phyloP scores from a whole-genome alignment of 176 grass and related monocot species.

The Areca catechu region DNA sequence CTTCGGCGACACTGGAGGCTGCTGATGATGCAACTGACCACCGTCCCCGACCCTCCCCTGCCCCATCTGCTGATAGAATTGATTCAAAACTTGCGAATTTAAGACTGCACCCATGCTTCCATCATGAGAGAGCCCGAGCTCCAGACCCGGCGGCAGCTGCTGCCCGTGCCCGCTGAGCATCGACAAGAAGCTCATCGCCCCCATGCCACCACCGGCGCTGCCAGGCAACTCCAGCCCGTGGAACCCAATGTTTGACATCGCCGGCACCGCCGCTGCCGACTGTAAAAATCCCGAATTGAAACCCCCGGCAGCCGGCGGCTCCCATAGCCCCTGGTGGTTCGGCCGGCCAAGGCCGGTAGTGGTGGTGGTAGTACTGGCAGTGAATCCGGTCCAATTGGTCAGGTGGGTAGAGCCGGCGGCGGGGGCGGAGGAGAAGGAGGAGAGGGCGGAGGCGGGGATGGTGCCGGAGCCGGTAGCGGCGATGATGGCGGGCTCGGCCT shows the following conservation, averaged over 20 bases:
- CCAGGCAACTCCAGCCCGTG: neutral
- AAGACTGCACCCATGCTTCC: neutral
- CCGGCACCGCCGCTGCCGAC: neutral
- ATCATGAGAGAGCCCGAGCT: constrained; percentile 10
- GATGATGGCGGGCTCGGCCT: constrained; percentile 12
- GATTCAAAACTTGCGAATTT: constrained; percentile 8
- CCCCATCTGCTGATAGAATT: constrained; percentile 7
- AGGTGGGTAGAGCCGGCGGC: neutral
- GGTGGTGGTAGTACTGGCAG: too few species aligned
- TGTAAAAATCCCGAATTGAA: constrained; percentile 5
- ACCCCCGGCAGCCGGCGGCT: constrained; percentile 4
- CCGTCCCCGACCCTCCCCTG: constrained; percentile 11
- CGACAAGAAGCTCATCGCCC: constrained; percentile 12
- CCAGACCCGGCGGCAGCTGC: constrained; percentile 7
- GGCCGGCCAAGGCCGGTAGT: constrained; percentile 1
- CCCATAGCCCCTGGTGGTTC: constrained; percentile 1
- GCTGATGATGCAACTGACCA: constrained; percentile 44
- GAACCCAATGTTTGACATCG: constrained; percentile 2
- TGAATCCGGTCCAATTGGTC: constrained; percentile 4
- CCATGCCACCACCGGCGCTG: neutral
- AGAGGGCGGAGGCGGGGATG: constrained; percentile 15
- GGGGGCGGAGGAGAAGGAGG: neutral
- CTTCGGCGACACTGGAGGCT: constrained; percentile 27
- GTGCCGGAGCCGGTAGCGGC: constrained; percentile 17
- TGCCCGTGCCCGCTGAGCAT: constrained; percentile 5